Base-by-base conservation (phyloP, 257 asterid species). In the Striga asiatica region DNA sequence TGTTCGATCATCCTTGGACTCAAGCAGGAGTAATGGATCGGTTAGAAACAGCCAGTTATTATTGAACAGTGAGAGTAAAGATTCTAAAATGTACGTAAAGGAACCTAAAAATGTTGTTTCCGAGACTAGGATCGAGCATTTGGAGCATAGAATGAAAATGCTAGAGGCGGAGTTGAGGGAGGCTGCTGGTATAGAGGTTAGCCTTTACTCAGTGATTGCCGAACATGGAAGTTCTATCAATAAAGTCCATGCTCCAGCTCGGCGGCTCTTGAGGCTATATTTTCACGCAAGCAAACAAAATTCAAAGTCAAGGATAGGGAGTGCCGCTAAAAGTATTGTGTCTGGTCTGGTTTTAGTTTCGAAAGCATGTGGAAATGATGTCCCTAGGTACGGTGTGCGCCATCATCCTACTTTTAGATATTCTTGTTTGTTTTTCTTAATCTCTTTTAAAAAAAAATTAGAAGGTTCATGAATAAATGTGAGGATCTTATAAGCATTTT, bases 211-310 rank as follows among this genome's bases (percentile, higher is more conserved):
- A 2, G 88, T 81, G 53, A 78, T 81, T 66, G 92, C 96, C 19
- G 94, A 87, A 69, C 96, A 87, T 38, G 92, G 94, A 46, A 76
- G 85, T 67, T 87, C 96, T 63, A 69, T 51, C 50, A 81, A 62
- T 70, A 87, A 87, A 73, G 92, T 83, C 54, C 96, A 87, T 28
- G 89, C 96, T 64, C 94, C 96, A 45, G 94, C 96, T 43, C 77
- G 92, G 41, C 85, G 96, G 52, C 77, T 87, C 61, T 83, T 79
- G 50, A 87, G 96, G 74, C 80, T 87, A 62, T 83, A 77, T 72
- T 67, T 78, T 64, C 80, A 83, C 67, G 82, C 87, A 48, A 73
- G 65, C 65, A 77, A 75, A 50, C 74, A 66, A 27, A 72, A 70
- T 58, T 64, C 81, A 5, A 76, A 54, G 63, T 49, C 72, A 29